Conservation (phyloP, 2,329 filamentous ascomycete species). For the Fusarium miscanthi region DNA sequence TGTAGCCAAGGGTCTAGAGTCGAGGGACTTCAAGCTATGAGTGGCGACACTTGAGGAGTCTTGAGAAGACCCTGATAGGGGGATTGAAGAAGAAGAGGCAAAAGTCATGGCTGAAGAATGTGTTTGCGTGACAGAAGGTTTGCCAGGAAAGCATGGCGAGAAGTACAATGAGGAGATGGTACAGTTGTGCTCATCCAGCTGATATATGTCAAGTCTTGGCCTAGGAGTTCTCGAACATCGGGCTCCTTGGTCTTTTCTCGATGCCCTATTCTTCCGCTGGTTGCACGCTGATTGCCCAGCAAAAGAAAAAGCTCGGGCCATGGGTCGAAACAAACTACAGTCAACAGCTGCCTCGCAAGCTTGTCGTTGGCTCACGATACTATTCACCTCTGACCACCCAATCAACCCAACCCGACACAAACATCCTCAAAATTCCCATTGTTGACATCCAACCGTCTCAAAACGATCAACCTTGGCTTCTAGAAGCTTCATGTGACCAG, state of each 20-base stretch:
- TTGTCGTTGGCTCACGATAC: background rate
- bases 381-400: background rate
- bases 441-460: background rate
- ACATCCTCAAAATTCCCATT: background rate
- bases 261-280: background rate
- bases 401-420: background rate
- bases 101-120: background rate
- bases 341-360: background rate
- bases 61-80: background rate
- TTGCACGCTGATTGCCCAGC: background rate
- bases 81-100: background rate
- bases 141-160: background rate
- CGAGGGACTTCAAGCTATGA: background rate
- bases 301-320: background rate
- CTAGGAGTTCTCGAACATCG: background rate
- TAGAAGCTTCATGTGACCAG: background rate
- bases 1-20: background rate
- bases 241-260: background rate
- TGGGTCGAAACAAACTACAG: background rate
- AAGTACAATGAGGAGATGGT: background rate
- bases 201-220: background rate
- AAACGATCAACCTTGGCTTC: fast-evolving
- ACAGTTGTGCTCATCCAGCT: background rate
- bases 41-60: background rate
- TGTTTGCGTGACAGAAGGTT: fast-evolving